These are phyloP conservation scores for Hanseniaspora uvarum DNA, from an alignment of 1,139 yeast genomes.

Conservation along the genomic window DNA sequence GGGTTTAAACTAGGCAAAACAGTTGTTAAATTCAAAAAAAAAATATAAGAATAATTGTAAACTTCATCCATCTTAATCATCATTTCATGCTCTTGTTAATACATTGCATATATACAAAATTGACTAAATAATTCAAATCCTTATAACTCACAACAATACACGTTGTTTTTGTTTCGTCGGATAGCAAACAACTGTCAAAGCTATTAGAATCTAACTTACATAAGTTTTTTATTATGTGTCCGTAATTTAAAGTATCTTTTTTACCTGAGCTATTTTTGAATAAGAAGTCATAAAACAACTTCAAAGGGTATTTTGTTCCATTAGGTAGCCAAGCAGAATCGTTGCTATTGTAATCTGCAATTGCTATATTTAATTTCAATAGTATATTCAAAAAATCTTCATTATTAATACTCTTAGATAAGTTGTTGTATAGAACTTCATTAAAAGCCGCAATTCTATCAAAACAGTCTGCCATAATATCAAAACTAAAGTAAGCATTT, in stretches of 20 bases:
- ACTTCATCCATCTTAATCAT: background rate
- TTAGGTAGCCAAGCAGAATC: constrained; percentile 52
- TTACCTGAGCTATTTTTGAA: constrained; percentile 73
- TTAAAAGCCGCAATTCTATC: constrained; percentile 45
- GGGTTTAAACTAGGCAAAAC: background rate
- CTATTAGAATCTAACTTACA: constrained; percentile 90
- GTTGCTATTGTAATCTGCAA: constrained; percentile 41
- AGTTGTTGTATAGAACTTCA: constrained; percentile 58
- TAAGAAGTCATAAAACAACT: constrained; percentile 70
- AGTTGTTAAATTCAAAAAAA: background rate
- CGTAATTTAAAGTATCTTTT: constrained; percentile 75
- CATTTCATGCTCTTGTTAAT: background rate
- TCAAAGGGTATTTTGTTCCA: constrained; percentile 66
- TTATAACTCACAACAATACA: constrained; percentile 73
- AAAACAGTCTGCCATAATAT: constrained; percentile 32
- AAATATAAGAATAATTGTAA: background rate
- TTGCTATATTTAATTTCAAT: constrained; percentile 67
- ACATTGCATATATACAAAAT: constrained; percentile 29
- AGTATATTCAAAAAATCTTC: constrained; percentile 74
- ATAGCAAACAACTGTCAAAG: constrained; percentile 69
- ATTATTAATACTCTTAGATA: constrained; percentile 73
- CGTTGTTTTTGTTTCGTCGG: constrained; percentile 71
- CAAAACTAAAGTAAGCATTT: constrained; percentile 23
- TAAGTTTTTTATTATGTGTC: constrained; percentile 65
- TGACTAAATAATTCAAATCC: constrained; percentile 64